These are phyloP conservation scores for Telopea speciosissima DNA, from an alignment of 177 flowering plant genomes.

Conservation along the genomic window DNA sequence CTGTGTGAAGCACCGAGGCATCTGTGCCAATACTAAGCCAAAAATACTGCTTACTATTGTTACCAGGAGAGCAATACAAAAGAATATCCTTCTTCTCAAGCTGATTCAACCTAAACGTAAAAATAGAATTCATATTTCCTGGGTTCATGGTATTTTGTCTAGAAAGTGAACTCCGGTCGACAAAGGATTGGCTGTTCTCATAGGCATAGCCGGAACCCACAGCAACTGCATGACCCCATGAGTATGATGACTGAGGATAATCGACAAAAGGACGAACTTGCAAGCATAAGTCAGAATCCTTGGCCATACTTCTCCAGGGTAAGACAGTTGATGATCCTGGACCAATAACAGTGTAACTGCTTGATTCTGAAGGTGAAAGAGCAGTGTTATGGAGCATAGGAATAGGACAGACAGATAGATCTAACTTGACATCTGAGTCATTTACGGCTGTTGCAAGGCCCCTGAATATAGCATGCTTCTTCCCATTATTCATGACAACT, in stretches of 20 bases:
- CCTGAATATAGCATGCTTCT: conserved; percentile 83
- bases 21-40: conserved; percentile 89
- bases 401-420: conserved; percentile 42
- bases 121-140: conserved; percentile 30
- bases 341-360: conserved; percentile 24
- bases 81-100: conserved; percentile 92
- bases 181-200: conserved; percentile 46
- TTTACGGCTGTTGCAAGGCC: conserved; percentile 72
- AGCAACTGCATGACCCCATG: conserved; percentile 64
- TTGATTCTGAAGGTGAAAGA: conserved; percentile 18
- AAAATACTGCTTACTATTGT: conserved; percentile 35
- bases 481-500: conserved; percentile 76
- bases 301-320: conserved; percentile 74
- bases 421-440: conserved; percentile 71
- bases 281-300: conserved; percentile 54
- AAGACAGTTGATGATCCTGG: conserved; percentile 71
- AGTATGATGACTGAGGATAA: conserved; percentile 35
- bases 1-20: conserved; percentile 92
- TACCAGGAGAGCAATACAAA: conserved; percentile 41
- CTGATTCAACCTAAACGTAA: conserved; percentile 52
- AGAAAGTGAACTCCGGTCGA: conserved; percentile 40
- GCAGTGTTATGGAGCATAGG: conserved; percentile 28
- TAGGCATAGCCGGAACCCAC: conserved; percentile 32
- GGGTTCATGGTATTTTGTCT: conserved; percentile 45
- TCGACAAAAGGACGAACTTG: conserved; percentile 71